phyloP scores from a whole-genome alignment of 108 stramenopile species.

The Nitzschia sp. region DNA sequence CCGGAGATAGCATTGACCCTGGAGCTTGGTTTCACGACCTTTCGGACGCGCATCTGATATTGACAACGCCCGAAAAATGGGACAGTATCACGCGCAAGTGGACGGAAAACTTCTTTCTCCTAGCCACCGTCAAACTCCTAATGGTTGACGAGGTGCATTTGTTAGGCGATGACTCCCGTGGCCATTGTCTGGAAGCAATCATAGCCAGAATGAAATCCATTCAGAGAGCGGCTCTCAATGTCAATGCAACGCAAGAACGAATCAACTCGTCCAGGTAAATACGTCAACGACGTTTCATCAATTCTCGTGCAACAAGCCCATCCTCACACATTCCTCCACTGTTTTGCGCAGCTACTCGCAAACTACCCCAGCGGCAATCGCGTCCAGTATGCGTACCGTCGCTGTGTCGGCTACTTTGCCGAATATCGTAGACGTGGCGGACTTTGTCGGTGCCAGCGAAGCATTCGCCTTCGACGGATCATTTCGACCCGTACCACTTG shows the following conservation, averaged over 20 bases:
- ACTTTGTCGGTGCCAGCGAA: conserved; percentile 82
- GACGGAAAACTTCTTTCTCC: conserved; percentile 88
- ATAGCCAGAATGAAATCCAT: conserved; percentile 92
- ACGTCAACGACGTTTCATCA: neutral
- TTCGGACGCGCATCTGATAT: conserved; percentile 76
- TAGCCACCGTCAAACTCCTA: conserved; percentile 89
- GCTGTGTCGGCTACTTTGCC: conserved; percentile 96
- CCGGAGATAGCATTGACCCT: conserved; percentile 79
- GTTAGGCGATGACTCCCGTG: conserved; percentile 87
- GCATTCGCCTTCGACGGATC: conserved; percentile 85
- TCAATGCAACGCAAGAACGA: neutral
- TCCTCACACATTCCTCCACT: neutral
- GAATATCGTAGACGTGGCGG: conserved; percentile 89
- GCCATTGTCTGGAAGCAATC: conserved; percentile 87
- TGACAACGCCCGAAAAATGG: conserved; percentile 97
- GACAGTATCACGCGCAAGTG: conserved; percentile 93
- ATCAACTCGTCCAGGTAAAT: conserved; percentile 25
- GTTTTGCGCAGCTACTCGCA: conserved; percentile 45
- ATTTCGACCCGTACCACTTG: conserved; percentile 91
- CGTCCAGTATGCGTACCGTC: conserved; percentile 79
- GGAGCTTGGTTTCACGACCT: conserved; percentile 69
- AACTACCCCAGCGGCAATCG: conserved; percentile 61
- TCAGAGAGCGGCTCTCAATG: conserved; percentile 48
- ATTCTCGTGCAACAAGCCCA: neutral
- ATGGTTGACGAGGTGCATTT: conserved; percentile 95